These are phyloP conservation scores for Pulveroboletus frians DNA, from an alignment of 768 basidiomycete genomes.

Conservation along the genomic window DNA sequence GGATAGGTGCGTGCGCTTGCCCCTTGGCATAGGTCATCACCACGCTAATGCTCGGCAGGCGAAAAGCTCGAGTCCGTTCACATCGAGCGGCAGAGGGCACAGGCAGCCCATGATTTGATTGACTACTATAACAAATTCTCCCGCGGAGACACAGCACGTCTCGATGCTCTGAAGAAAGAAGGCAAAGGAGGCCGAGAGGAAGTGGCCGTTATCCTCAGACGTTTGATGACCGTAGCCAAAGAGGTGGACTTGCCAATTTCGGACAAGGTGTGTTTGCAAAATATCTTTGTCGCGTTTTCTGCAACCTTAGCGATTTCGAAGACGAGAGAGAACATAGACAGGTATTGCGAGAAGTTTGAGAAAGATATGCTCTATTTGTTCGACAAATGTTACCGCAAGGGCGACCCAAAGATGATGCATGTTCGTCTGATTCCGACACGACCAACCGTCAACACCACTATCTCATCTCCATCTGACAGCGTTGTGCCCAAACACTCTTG, in stretches of 20 bases:
- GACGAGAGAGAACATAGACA: slow-evolving; percentile 90
- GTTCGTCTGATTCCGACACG: slow-evolving; percentile 40
- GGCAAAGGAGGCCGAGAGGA: slow-evolving; percentile 84
- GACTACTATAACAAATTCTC: slow-evolving; percentile 93
- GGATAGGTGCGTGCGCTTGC: slow-evolving; percentile 59
- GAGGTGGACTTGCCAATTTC: slow-evolving; percentile 86
- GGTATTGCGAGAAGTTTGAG: slow-evolving; percentile 98
- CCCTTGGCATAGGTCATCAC: neutral
- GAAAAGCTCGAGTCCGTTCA: slow-evolving; percentile 96
- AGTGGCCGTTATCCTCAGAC: slow-evolving; percentile 80
- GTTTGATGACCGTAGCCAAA: slow-evolving; percentile 82
- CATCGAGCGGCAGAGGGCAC: slow-evolving; percentile 84
- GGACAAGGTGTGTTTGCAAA: slow-evolving; percentile 54
- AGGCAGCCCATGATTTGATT: slow-evolving; percentile 90
- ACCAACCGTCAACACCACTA: slow-evolving; percentile 2
- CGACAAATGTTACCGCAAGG: slow-evolving; percentile 91
- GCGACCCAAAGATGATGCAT: slow-evolving; percentile 99
- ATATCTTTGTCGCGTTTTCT: neutral
- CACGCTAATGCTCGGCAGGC: slow-evolving; percentile 41
- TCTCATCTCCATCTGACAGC: slow-evolving; percentile 45
- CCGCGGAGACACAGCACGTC: slow-evolving; percentile 66
- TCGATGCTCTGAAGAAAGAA: slow-evolving; percentile 79
- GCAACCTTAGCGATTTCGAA: slow-evolving; percentile 26
- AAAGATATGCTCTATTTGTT: slow-evolving; percentile 97
- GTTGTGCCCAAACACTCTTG: slow-evolving; percentile 92